Conservation (phyloP, 495 filamentous ascomycete genomes). For the Hypomontagnella submonticulosa region DNA sequence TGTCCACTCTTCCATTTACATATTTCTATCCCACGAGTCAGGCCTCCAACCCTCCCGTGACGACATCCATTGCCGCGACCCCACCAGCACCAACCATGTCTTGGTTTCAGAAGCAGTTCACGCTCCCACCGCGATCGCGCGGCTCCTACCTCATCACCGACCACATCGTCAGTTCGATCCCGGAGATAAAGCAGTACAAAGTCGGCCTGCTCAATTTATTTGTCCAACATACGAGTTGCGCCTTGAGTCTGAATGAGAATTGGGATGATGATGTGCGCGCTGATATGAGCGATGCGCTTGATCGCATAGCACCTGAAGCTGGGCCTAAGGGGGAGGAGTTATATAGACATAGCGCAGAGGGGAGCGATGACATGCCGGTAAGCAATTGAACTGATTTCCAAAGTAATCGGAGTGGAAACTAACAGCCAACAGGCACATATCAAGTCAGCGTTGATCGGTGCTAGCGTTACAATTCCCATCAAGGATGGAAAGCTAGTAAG, state of each 20-base stretch:
- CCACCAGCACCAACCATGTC: slow-evolving; percentile 61
- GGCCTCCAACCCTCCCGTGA: slow-evolving; percentile 36
- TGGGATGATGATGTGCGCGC: slow-evolving; percentile 69
- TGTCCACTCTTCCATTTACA: slow-evolving; percentile 57
- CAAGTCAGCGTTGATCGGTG: slow-evolving; percentile 88
- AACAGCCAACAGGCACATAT: slow-evolving; percentile 73
- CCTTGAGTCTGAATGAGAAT: slow-evolving; percentile 91
- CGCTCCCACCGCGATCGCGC: slow-evolving; percentile 75
- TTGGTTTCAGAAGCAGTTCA: slow-evolving; percentile 84
- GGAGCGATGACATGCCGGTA: slow-evolving; percentile 76
- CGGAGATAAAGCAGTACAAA: slow-evolving; percentile 82
- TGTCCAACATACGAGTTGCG: slow-evolving; percentile 90
- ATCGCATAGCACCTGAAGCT: slow-evolving; percentile 85
- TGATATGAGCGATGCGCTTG: slow-evolving; percentile 94
- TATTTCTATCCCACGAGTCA: slow-evolving; percentile 43
- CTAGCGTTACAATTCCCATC: slow-evolving; percentile 89
- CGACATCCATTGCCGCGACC: slow-evolving; percentile 26
- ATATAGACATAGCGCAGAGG: slow-evolving; percentile 92
- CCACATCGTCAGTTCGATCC: slow-evolving; percentile 71
- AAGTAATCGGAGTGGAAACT: slow-evolving; percentile 32
- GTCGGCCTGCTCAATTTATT: slow-evolving; percentile 89
- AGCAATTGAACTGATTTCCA: background rate
- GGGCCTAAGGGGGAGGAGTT: slow-evolving; percentile 69
- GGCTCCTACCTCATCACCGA: slow-evolving; percentile 93
- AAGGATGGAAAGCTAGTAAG: slow-evolving; percentile 79